A percentile compares a stretch with the other conserved stretches of the same genome.
Conservation (phyloP, 495 filamentous ascomycete species). For the Tuber borchii region DNA sequence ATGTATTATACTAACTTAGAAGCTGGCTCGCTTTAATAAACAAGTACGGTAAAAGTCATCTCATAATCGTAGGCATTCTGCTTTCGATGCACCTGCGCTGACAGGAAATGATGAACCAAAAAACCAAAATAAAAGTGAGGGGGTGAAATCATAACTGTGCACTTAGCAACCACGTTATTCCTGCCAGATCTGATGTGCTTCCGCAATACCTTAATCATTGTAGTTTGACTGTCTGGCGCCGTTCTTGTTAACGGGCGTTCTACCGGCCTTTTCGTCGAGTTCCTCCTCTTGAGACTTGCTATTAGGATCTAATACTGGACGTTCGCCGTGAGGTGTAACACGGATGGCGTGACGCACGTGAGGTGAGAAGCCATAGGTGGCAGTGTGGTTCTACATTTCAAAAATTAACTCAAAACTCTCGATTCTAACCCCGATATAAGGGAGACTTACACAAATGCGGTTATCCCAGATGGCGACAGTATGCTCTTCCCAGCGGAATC, state of each 20-base stretch:
- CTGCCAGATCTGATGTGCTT: not conserved
- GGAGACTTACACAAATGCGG: conserved; percentile 51
- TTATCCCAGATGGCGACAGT: conserved; percentile 77
- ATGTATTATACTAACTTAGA: not conserved
- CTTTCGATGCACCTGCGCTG: not conserved
- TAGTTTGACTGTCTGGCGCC: conserved; percentile 58
- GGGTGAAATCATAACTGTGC: not conserved
- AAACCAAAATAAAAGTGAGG: not conserved
- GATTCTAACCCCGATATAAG: not conserved
- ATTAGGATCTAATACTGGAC: conserved; percentile 50
- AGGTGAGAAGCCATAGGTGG: conserved; percentile 57
- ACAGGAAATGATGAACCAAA: not conserved
- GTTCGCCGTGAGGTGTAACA: conserved; percentile 55
- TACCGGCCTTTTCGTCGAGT: conserved; percentile 47
- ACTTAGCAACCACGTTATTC: not conserved
- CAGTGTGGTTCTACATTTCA: conserved; percentile 51
- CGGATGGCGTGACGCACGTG: conserved; percentile 60
- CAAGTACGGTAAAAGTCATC: not conserved
- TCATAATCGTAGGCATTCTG: not conserved
- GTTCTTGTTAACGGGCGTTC: conserved; percentile 55
- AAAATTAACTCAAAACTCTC: conserved; percentile 7
- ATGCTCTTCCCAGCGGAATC: conserved; percentile 63
- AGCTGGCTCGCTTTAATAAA: not conserved
- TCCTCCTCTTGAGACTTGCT: conserved; percentile 59
- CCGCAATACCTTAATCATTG: conserved; percentile 49